Conservation (phyloP, 2,329 filamentous ascomycete genomes). For the Lanzia echinophila region DNA sequence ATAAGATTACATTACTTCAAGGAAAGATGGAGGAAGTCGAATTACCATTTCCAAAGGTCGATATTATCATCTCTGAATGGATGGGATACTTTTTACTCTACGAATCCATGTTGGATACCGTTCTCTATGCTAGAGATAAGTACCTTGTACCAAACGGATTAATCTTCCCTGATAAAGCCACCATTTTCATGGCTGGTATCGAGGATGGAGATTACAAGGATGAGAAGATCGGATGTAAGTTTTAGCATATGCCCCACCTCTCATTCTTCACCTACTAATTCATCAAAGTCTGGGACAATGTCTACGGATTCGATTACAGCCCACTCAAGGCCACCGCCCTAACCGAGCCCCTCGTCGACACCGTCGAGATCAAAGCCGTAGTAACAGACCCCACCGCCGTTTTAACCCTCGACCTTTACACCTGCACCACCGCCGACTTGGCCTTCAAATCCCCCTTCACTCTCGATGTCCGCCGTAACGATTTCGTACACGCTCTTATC, state of each 20-base stretch:
- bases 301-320: conserved; percentile 95
- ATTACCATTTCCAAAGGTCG: conserved; percentile 88
- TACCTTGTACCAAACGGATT: conserved; percentile 82
- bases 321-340: conserved; percentile 91
- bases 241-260: background rate
- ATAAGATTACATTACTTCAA: conserved; percentile 96
- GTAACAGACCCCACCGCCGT: conserved; percentile 85
- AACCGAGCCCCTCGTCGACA: conserved; percentile 94
- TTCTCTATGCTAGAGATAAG: conserved; percentile 89
- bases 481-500: conserved; percentile 94
- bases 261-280: background rate
- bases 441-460: conserved; percentile 75
- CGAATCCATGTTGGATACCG: conserved; percentile 98
- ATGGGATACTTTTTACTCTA: conserved; percentile 99
- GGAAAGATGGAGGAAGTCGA: conserved; percentile 99
- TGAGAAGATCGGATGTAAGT: conserved; percentile 97
- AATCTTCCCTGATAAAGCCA: conserved; percentile 98
- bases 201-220: conserved; percentile 99
- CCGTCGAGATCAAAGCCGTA: conserved; percentile 93
- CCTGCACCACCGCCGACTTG: conserved; percentile 74
- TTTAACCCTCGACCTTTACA: conserved; percentile 89
- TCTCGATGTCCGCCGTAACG: conserved; percentile 72
- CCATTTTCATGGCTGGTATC: conserved; percentile 92
- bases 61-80: conserved; percentile 99
- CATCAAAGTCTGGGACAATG: conserved; percentile 91